Conservation (phyloP, 768 basidiomycete genomes). For the Pleurotus salmoneostramineus region DNA sequence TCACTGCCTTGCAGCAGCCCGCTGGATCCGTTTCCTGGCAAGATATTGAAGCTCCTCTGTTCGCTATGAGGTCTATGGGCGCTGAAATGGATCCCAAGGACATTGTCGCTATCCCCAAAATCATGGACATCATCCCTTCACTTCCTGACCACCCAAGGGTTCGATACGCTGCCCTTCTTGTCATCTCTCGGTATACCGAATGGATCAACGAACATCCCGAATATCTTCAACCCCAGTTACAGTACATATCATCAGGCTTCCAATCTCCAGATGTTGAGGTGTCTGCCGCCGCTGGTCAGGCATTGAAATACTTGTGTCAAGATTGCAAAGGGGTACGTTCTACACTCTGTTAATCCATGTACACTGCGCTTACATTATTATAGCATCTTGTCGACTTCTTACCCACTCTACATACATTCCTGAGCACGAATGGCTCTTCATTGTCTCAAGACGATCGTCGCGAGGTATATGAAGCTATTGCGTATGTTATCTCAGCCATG, state of each 20-base stretch:
- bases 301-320: slow-evolving; percentile 94
- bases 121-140: slow-evolving; percentile 90
- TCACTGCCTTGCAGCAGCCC: slow-evolving; percentile 61
- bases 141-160: slow-evolving; percentile 89
- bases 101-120: slow-evolving; percentile 85
- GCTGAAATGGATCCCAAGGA: slow-evolving; percentile 85
- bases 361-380: background rate
- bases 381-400: slow-evolving; percentile 91
- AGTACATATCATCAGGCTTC: slow-evolving; percentile 92
- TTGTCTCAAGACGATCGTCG: slow-evolving; percentile 83
- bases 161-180: slow-evolving; percentile 91
- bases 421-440: slow-evolving; percentile 73
- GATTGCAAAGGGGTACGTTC: slow-evolving; percentile 81
- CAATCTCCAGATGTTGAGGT: slow-evolving; percentile 79
- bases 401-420: slow-evolving; percentile 87
- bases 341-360: background rate
- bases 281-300: slow-evolving; percentile 90
- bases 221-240: slow-evolving; percentile 81
- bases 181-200: slow-evolving; percentile 93
- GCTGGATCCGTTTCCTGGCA: slow-evolving; percentile 77
- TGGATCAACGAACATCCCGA: slow-evolving; percentile 91
- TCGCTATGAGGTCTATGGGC: slow-evolving; percentile 98
- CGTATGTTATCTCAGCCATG: slow-evolving; percentile 93
- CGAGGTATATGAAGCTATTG: slow-evolving; percentile 94
- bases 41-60: slow-evolving; percentile 94